Conservation (phyloP, 495 filamentous ascomycete genomes). For the Bathelium albidoporum region DNA sequence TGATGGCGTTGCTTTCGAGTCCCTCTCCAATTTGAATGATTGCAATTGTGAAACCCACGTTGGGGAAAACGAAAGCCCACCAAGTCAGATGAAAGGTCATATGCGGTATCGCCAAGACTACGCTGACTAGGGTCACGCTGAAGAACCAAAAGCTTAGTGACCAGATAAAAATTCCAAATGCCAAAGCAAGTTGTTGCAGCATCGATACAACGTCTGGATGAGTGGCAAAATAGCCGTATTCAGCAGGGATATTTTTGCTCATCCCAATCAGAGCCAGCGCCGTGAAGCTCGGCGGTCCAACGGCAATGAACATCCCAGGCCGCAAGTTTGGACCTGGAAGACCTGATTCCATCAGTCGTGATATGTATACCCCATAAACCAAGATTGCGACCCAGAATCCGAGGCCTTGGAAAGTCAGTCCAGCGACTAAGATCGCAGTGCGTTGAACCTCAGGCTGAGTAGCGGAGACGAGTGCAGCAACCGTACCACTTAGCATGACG, state of each 20-base stretch:
- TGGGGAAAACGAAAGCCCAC: constrained; percentile 51
- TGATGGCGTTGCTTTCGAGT: constrained; percentile 33
- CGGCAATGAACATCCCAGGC: constrained; percentile 27
- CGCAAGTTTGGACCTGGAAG: constrained; percentile 21
- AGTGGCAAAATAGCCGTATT: constrained; percentile 18
- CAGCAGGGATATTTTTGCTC: constrained; percentile 37
- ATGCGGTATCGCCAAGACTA: constrained; percentile 42
- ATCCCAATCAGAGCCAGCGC: constrained; percentile 59
- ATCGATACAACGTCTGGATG: constrained; percentile 26
- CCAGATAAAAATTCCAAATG: constrained; percentile 55
- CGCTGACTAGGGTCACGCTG: constrained; percentile 44
- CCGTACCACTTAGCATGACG: constrained; percentile 41
- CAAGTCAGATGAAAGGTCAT: constrained; percentile 44
- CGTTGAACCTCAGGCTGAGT: constrained; percentile 34
- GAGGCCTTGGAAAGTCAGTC: constrained; percentile 42
- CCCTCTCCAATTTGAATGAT: constrained; percentile 38
- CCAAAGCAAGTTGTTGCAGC: constrained; percentile 41
- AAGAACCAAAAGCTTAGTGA: constrained; percentile 65
- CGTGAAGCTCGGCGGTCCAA: constrained; percentile 47
- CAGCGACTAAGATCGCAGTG: constrained; percentile 39
- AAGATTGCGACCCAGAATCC: constrained; percentile 40
- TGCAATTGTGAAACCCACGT: constrained; percentile 47
- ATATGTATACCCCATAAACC: constrained; percentile 35
- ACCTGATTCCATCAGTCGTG: constrained; percentile 24
- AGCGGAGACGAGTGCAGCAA: constrained; percentile 33